Evolutionary conservation across 2,329 filamentous ascomycete genomes (phyloP), one percentile per base, ranked within the genome.

Genomic region (Venturiaceae sp.): DNA sequence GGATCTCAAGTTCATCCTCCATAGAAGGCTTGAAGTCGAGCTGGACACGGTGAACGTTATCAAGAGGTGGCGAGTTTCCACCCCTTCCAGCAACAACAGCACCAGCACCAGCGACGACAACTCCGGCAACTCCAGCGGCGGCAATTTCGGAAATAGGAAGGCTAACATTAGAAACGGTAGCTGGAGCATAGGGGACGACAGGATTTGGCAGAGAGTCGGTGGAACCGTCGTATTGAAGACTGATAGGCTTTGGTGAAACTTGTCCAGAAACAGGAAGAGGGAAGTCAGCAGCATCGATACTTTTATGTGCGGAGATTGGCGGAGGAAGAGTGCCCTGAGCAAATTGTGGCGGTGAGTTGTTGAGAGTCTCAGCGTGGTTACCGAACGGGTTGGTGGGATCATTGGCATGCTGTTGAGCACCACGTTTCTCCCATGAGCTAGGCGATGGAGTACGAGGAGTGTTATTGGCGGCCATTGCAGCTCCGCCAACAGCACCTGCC

Each of bases 11-110:
- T 74, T 99, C 94, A 68, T 99, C 94, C 5, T 90, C 87, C 80
- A 97, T 86, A 3, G 88, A 92, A 28, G 94, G 92, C 71, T 84
- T 87, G 73, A 97, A 99, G 72, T 96, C 92, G 64, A 97, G 83
- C 71, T 96, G 90, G 34, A 97, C 90, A 62, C 94, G 90, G 72
- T 97, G 88, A 58, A 97, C 92, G 63, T 89, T 85, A 67, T 77
- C 79, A 19, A 72, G 63, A 56, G 67, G 52, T 62, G 70, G 63
- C 60, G 63, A 72, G 59, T 79, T 80, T 0, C 83, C 85, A 21
- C 79, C 72, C 68, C 82, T 82, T 64, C 83, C 80, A 46, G 73
- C 68, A 56, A 71, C 71, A 13, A 68, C 69, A 50, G 72, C 72
- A 57, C 69, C 75, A 55, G 72, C 72, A 44, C 71, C 72, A 57